Evolutionary conservation across 495 filamentous ascomycete genomes (phyloP), one percentile per base, ranked within the genome.

Genomic region (Podospora pseudopauciseta): DNA sequence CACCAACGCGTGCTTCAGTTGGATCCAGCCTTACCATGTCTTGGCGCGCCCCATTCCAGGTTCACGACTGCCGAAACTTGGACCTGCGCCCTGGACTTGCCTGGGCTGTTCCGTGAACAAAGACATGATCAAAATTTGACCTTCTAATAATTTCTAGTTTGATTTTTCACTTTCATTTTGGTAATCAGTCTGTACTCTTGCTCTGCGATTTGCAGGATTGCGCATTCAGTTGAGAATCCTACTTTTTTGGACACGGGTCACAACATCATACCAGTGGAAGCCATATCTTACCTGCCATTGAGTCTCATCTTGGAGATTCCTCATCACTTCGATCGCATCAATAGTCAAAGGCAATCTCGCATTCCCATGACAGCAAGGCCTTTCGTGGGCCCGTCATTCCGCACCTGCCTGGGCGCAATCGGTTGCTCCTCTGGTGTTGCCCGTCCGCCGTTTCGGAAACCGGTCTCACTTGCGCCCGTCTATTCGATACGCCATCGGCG

Each of bases 31-130:
- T 68, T 54, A 62, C 34, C 55, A 28, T 11, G 0, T 5, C 68
- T 72, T 69, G 70, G 64, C 67, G 60, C 32, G 60, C 27, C 67
- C 53, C 34, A 13, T 49, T 49, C 39, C 39, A 49, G 39, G 39
- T 16, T 13, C 7, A 49, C 39, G 39, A 49, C 7, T 49, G 39
- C 39, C 39, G 15, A 49, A 49, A 49, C 39, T 13, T 11, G 9
- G 9, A 49, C 39, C 34, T 49, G 39, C 9, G 39, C 1, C 39
- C 39, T 49, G 39, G 39, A 49, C 39, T 16, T 49, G 39, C 39
- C 39, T 49, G 7, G 39, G 6, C 39, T 49, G 7, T 49, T 49
- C 9, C 39, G 15, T 49, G 39, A 49, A 49, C 39, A 49, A 49
- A 49, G 39, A 49, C 39, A 49, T 49, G 6, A 49, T 11, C 39